Conservation (phyloP, 176 grass and related monocot genomes). For the Paspalum vaginatum region DNA sequence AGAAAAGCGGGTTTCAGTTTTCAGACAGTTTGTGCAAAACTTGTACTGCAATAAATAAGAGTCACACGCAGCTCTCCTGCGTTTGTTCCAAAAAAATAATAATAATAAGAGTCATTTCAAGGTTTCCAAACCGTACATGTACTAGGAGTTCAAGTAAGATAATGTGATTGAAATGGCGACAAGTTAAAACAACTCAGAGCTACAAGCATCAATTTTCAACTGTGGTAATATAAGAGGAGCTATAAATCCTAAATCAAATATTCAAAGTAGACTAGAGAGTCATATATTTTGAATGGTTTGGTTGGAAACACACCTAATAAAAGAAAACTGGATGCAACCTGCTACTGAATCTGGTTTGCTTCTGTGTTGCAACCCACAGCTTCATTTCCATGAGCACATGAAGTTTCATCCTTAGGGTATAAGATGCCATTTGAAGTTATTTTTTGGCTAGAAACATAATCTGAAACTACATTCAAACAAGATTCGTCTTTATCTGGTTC, state of each 20-base stretch:
- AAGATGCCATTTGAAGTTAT: conserved; percentile 44
- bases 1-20: conserved; percentile 8
- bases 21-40: conserved; percentile 7
- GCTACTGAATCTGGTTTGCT: conserved; percentile 41
- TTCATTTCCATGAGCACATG: conserved; percentile 36
- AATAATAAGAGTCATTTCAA: neutral
- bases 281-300: neutral
- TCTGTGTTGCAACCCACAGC: conserved; percentile 31
- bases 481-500: conserved; percentile 35
- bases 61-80: no score
- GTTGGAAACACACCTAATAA: conserved; percentile 59
- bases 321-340: conserved; percentile 54
- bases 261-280: conserved; percentile 17
- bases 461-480: conserved; percentile 19
- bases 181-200: neutral
- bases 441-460: conserved; percentile 3
- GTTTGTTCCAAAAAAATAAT: no score
- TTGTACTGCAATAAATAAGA: neutral
- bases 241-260: conserved; percentile 8
- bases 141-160: conserved; percentile 5
- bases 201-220: conserved; percentile 21
- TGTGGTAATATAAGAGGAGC: neutral
- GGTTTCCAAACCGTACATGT: neutral
- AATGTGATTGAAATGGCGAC: neutral
- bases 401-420: conserved; percentile 34